phyloP scores from a whole-genome alignment of 192 early-diverging fungal species.

The Coemansia sp. region DNA sequence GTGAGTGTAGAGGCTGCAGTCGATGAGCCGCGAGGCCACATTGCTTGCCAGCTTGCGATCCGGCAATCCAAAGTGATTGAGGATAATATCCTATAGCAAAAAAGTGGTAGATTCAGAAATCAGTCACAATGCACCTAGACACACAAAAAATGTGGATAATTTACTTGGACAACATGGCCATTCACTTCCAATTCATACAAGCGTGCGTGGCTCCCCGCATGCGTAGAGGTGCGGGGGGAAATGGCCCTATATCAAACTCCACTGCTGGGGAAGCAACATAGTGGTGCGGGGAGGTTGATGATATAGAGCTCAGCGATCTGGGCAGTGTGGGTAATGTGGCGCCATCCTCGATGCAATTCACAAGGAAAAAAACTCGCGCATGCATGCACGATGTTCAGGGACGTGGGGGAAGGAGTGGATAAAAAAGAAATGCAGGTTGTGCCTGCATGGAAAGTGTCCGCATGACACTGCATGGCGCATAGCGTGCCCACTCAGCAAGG shows the following conservation, averaged over 20 bases:
- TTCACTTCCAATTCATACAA: conserved; percentile 1
- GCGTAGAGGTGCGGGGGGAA: neutral
- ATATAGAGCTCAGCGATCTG: neutral
- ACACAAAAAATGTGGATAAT: neutral
- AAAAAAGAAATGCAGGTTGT: neutral
- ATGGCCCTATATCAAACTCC: neutral
- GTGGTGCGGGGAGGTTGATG: neutral
- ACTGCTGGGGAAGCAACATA: neutral
- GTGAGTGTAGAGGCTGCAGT: conserved; percentile 55
- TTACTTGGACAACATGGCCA: neutral
- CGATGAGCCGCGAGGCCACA: conserved; percentile 47
- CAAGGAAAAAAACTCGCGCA: neutral
- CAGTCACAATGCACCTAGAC: conserved; percentile 13
- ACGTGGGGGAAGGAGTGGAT: neutral
- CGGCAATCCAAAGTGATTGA: conserved; percentile 50
- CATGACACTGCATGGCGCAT: conserved; percentile 4
- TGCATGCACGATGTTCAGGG: neutral
- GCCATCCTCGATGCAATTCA: neutral
- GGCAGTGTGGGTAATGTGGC: neutral
- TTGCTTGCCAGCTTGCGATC: conserved; percentile 51
- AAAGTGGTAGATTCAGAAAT: conserved; percentile 2
- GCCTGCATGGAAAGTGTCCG: conserved; percentile 1
- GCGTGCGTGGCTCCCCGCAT: neutral
- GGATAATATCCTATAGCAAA: conserved; percentile 52
- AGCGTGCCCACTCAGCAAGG: neutral